These are phyloP conservation scores for Coniophora puteana DNA, from an alignment of 1,284 basidiomycete genomes.

Conservation along the genomic window DNA sequence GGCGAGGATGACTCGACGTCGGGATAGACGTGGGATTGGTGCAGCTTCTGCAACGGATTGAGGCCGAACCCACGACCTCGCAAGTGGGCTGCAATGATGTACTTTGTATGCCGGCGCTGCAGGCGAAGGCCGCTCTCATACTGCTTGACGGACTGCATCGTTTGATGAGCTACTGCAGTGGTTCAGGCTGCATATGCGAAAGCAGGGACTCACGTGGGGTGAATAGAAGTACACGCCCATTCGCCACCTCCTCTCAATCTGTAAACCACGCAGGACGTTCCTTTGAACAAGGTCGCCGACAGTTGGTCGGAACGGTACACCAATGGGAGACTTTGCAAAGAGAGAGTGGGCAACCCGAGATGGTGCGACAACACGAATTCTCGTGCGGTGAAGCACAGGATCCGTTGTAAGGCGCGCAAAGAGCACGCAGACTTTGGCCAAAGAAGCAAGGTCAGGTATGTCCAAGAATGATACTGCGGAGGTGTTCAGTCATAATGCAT, in stretches of 20 bases:
- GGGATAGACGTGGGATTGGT: conserved; percentile 36
- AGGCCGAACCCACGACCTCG: conserved; percentile 26
- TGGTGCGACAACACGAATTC: conserved; percentile 57
- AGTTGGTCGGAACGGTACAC: conserved; percentile 56
- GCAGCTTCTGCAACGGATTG: conserved; percentile 26
- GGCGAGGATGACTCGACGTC: conserved; percentile 33
- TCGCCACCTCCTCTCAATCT: conserved; percentile 61
- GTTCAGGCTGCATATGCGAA: conserved; percentile 3
- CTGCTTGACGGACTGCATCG: conserved; percentile 34
- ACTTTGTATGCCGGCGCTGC: conserved; percentile 33
- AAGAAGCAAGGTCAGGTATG: conserved; percentile 57
- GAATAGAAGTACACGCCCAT: conserved; percentile 63
- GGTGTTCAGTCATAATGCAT: conserved; percentile 8
- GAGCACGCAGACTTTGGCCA: conserved; percentile 42
- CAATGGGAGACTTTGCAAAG: conserved; percentile 51
- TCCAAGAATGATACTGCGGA: conserved; percentile 64
- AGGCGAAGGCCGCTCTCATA: conserved; percentile 38
- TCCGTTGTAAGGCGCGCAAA: conserved; percentile 52
- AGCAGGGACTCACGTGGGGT: conserved; percentile 42
- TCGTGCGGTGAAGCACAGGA: conserved; percentile 55
- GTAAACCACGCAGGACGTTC: conserved; percentile 62
- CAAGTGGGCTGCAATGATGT: conserved; percentile 34
- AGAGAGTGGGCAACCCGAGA: conserved; percentile 63
- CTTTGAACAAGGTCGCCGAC: conserved; percentile 62
- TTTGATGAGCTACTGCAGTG: not conserved